Evolutionary conservation across 805 yeast genomes (phyloP).

Genomic region (Candida sanyiensis): DNA sequence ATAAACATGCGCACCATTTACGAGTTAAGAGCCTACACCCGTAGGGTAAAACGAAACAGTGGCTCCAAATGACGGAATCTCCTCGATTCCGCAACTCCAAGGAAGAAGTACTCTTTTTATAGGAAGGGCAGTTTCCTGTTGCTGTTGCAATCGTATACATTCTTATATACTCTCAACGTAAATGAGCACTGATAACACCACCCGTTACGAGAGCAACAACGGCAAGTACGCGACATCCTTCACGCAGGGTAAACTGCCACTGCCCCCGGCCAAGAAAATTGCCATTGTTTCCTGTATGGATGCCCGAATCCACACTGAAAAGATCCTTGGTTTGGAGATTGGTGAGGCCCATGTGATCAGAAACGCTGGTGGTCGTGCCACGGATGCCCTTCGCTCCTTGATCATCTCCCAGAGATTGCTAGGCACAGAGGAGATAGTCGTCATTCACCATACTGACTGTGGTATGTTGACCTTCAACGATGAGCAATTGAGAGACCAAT

Average conservation of each 20-base stretch:
- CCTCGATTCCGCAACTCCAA: too few species aligned
- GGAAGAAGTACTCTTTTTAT: too few species aligned
- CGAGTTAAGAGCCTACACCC: too few species aligned
- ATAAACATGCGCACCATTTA: too few species aligned
- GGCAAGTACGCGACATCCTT: conserved; percentile 2
- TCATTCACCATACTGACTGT: conserved; percentile 39
- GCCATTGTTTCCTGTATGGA: conserved; percentile 32
- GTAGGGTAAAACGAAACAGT: too few species aligned
- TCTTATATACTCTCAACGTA: too few species aligned
- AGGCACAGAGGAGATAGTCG: conserved; percentile 36
- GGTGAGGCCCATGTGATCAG: conserved; percentile 41
- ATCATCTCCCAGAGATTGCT: conserved; percentile 36
- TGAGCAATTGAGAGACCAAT: conserved; percentile 26
- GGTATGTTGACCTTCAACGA: conserved; percentile 39
- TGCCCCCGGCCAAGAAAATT: conserved; percentile 35
- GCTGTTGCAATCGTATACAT: too few species aligned
- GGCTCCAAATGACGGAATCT: background rate
- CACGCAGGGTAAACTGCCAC: conserved; percentile 15
- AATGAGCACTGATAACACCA: background rate
- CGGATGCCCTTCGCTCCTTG: conserved; percentile 34
- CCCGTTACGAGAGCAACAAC: conserved; percentile 7
- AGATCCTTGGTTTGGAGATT: conserved; percentile 25
- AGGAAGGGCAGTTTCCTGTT: too few species aligned
- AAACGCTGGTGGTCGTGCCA: conserved; percentile 40
- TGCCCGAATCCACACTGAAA: conserved; percentile 10